Conservation (phyloP, 192 early-diverging fungal genomes). For the Kickxella alabastrina region DNA sequence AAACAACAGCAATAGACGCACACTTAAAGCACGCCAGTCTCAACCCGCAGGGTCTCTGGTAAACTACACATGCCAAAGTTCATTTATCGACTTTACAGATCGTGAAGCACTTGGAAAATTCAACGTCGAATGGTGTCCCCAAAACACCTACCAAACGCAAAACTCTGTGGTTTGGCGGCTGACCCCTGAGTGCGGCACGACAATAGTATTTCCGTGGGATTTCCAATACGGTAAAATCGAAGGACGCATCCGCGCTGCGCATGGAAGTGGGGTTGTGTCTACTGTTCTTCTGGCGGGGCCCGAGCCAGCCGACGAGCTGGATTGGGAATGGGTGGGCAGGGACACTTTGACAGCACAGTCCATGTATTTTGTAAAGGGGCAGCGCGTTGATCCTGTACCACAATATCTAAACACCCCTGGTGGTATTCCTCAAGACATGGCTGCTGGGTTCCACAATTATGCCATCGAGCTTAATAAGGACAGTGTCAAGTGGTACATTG, state of each 20-base stretch:
- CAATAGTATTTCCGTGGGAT: constrained; percentile 30
- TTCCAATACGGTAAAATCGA: constrained; percentile 41
- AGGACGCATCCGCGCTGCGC: constrained; percentile 24
- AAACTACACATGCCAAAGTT: constrained; percentile 25
- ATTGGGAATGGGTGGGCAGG: constrained; percentile 63
- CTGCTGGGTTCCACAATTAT: constrained; percentile 53
- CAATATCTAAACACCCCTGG: constrained; percentile 31
- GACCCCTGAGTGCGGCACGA: constrained; percentile 42
- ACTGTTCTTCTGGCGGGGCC: constrained; percentile 52
- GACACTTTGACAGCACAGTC: constrained; percentile 48
- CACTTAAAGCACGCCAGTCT: neutral
- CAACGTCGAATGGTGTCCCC: constrained; percentile 41
- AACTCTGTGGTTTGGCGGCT: constrained; percentile 31
- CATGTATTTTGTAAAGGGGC: constrained; percentile 54
- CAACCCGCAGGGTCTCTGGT: constrained; percentile 1
- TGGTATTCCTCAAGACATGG: constrained; percentile 30
- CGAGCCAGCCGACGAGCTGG: constrained; percentile 57
- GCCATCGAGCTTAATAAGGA: constrained; percentile 57
- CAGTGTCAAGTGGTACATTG: constrained; percentile 57
- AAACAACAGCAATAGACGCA: neutral
- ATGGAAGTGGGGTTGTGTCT: constrained; percentile 52
- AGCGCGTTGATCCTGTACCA: constrained; percentile 36
- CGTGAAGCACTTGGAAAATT: constrained; percentile 31
- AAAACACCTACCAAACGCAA: constrained; percentile 35
- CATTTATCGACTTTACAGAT: constrained; percentile 25